These are phyloP conservation scores for Komagataella kurtzmanii DNA, from an alignment of 805 yeast genomes.

Conservation along the genomic window DNA sequence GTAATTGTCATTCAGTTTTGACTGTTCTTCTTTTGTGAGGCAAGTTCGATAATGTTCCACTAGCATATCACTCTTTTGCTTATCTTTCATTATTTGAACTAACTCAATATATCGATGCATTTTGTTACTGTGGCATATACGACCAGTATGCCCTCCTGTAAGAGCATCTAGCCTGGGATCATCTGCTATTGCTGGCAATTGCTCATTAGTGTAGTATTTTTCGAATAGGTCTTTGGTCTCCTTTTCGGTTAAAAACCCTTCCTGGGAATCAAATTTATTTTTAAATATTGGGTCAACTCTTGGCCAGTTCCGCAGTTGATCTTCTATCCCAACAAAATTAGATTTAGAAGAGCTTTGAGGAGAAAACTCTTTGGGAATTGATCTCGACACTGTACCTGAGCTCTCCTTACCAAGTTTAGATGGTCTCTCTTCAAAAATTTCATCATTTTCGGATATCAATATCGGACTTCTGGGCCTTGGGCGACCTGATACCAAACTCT, in stretches of 20 bases:
- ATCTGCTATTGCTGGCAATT: neutral
- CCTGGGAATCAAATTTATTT: neutral
- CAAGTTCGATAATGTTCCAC: neutral
- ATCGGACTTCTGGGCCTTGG: neutral
- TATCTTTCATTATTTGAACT: conserved; percentile 1
- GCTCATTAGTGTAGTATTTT: neutral
- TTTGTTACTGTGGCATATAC: conserved; percentile 4
- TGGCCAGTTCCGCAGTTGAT: neutral
- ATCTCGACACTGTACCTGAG: neutral
- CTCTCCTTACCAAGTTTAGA: neutral
- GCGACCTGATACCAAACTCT: neutral
- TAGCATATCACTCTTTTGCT: neutral
- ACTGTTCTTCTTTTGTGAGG: neutral
- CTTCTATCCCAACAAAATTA: neutral
- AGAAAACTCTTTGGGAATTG: neutral
- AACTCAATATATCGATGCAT: conserved; percentile 4
- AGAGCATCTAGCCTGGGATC: neutral
- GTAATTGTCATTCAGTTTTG: neutral
- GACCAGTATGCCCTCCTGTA: neutral
- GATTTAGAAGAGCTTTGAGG: neutral
- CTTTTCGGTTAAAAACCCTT: neutral
- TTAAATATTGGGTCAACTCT: neutral
- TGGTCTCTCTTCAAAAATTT: neutral
- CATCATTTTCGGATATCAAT: neutral
- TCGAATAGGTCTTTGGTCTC: neutral